These are phyloP conservation scores for Erysimum cheiri DNA, from an alignment of 441 rosid genomes.

Conservation along the genomic window DNA sequence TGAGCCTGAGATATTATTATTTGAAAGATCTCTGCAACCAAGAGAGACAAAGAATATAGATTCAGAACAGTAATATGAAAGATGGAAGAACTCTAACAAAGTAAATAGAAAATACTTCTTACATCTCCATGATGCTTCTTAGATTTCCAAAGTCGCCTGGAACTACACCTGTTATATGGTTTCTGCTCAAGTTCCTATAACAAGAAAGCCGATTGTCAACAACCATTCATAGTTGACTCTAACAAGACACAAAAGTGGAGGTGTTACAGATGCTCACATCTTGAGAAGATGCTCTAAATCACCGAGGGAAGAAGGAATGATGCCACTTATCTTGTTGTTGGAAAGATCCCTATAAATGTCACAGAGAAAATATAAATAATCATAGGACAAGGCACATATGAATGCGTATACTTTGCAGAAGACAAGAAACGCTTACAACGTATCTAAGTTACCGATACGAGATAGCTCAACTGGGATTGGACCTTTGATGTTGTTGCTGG, in stretches of 20 bases:
- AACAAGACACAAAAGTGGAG: conserved; percentile 12
- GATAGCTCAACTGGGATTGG: conserved; percentile 87
- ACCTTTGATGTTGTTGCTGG: conserved; percentile 74
- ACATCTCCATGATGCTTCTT: conserved; percentile 93
- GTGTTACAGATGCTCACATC: conserved; percentile 61
- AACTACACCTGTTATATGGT: conserved; percentile 66
- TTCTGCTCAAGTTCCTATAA: conserved; percentile 85
- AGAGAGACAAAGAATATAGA: conserved; percentile 28
- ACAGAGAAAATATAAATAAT: background rate
- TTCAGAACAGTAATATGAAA: conserved; percentile 31
- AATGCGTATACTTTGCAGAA: conserved; percentile 7
- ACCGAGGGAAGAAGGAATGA: conserved; percentile 89
- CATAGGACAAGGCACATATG: conserved; percentile 1
- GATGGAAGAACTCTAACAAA: background rate
- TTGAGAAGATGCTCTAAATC: conserved; percentile 93
- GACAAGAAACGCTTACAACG: conserved; percentile 61
- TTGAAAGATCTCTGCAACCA: conserved; percentile 81
- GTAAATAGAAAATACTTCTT: conserved; percentile 42
- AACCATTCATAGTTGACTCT: conserved; percentile 12
- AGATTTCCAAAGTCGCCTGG: conserved; percentile 92
- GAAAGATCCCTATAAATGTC: conserved; percentile 73
- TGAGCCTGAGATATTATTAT: conserved; percentile 77
- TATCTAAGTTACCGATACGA: conserved; percentile 90
- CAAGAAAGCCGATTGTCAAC: conserved; percentile 7
- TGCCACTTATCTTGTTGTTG: conserved; percentile 75